Evolutionary conservation across 2,329 filamentous ascomycete species (phyloP).

Genomic region (Penicillium sp.): DNA sequence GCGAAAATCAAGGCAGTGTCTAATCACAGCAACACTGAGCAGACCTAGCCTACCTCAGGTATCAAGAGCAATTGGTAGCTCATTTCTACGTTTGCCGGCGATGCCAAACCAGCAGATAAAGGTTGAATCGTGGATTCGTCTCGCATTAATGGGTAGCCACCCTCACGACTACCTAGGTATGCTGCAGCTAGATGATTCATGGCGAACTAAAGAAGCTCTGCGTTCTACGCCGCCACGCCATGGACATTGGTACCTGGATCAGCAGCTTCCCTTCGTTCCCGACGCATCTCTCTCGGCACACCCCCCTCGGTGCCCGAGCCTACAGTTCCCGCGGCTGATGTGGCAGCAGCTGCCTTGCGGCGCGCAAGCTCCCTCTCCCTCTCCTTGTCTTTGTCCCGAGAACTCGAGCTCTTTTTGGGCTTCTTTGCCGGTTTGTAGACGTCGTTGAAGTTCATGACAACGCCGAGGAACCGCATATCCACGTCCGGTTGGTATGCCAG

Average conservation of each 20-base stretch:
- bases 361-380: slow-evolving; percentile 25
- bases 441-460: slow-evolving; percentile 99
- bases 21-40: no score
- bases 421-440: slow-evolving; percentile 77
- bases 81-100: no score
- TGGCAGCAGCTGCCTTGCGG: slow-evolving; percentile 25
- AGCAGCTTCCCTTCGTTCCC: slow-evolving; percentile 25
- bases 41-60: no score
- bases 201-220: no score
- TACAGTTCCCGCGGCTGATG: slow-evolving; percentile 11
- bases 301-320: slow-evolving; percentile 20
- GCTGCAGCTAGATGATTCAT: no score
- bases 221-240: slow-evolving; percentile 3
- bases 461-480: slow-evolving; percentile 91
- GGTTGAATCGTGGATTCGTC: slow-evolving; percentile 14
- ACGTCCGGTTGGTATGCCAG: slow-evolving; percentile 89
- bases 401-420: slow-evolving; percentile 28
- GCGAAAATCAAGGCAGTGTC: no score
- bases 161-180: neutral
- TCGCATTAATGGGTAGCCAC: slow-evolving; percentile 12
- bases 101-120: no score
- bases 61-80: no score
- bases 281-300: slow-evolving; percentile 23
- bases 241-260: slow-evolving; percentile 5
- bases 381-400: slow-evolving; percentile 35